Conservation (phyloP, 2,329 filamentous ascomycete species). For the Talaromyces albobiverticillius region DNA sequence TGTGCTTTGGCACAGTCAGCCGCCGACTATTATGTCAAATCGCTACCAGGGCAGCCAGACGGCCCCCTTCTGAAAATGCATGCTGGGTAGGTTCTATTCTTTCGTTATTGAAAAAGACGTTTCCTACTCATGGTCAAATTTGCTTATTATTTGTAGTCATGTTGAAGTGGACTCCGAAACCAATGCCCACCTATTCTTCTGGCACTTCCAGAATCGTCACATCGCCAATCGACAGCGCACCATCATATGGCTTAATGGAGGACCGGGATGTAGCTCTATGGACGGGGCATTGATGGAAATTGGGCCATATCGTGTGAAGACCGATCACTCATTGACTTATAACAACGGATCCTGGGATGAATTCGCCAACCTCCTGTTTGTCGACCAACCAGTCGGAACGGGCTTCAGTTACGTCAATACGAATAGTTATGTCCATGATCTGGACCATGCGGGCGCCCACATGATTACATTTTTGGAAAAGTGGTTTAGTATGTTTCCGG, state of each 20-base stretch:
- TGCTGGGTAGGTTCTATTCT: slow-evolving; percentile 77
- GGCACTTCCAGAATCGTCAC: slow-evolving; percentile 94
- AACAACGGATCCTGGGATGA: slow-evolving; percentile 99
- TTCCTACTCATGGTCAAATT: neutral
- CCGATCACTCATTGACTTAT: slow-evolving; percentile 67
- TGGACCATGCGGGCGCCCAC: slow-evolving; percentile 84
- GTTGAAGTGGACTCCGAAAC: slow-evolving; percentile 81
- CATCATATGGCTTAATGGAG: slow-evolving; percentile 95
- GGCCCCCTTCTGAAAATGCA: slow-evolving; percentile 90
- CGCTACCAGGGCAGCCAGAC: slow-evolving; percentile 78
- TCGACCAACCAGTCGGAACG: slow-evolving; percentile 95
- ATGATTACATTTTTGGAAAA: slow-evolving; percentile 88
- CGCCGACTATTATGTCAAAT: slow-evolving; percentile 85
- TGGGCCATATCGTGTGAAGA: slow-evolving; percentile 82
- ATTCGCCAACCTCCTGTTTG: slow-evolving; percentile 93
- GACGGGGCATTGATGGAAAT: slow-evolving; percentile 96
- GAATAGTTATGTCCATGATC: slow-evolving; percentile 78
- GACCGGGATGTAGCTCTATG: slow-evolving; percentile 94
- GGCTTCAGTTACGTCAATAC: slow-evolving; percentile 95
- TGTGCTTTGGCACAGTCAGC: slow-evolving; percentile 52
- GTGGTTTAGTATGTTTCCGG: slow-evolving; percentile 85
- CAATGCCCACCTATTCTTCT: slow-evolving; percentile 97
- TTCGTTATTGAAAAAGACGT: too few relatives aligned
- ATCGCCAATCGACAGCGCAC: slow-evolving; percentile 89
- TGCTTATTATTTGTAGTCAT: slow-evolving; percentile 74